A percentile compares a stretch with the other conserved stretches of the same genome.
These are phyloP conservation scores for Picea mariana DNA, from an alignment of 83 land plant genomes.

Conservation along the genomic window DNA sequence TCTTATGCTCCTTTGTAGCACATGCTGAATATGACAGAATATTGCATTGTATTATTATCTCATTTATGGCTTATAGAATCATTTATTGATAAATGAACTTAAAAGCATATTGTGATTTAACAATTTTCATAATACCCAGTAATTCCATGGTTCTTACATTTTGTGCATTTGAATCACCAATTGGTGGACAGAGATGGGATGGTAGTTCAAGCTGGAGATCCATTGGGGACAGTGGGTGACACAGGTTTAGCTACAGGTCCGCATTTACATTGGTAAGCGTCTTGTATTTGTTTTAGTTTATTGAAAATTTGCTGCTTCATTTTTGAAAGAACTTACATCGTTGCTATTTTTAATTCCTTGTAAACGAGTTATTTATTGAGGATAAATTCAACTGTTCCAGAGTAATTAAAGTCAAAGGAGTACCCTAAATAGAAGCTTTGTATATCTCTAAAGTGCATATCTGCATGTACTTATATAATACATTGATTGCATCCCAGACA, in stretches of 20 bases:
- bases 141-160: neutral
- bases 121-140: neutral
- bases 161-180: neutral
- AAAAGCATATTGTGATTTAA: neutral
- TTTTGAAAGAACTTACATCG: too few relatives aligned
- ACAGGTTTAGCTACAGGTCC: conserved; percentile 14
- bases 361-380: too few relatives aligned
- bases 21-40: neutral
- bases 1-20: neutral
- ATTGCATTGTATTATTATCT: neutral
- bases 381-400: too few relatives aligned
- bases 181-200: neutral
- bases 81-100: too few relatives aligned
- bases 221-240: conserved; percentile 5
- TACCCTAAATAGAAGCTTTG: too few relatives aligned
- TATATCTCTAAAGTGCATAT: too few relatives aligned
- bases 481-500: too few relatives aligned
- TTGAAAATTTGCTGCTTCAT: neutral
- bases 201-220: conserved; percentile 14
- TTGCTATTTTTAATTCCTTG: too few relatives aligned
- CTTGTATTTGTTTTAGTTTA: neutral
- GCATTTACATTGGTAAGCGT: conserved; percentile 1
- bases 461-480: too few relatives aligned
- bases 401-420: too few relatives aligned
- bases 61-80: too few relatives aligned